These are phyloP conservation scores for Xylaria bambusicola DNA, from an alignment of 495 filamentous ascomycete genomes.

Conservation along the genomic window DNA sequence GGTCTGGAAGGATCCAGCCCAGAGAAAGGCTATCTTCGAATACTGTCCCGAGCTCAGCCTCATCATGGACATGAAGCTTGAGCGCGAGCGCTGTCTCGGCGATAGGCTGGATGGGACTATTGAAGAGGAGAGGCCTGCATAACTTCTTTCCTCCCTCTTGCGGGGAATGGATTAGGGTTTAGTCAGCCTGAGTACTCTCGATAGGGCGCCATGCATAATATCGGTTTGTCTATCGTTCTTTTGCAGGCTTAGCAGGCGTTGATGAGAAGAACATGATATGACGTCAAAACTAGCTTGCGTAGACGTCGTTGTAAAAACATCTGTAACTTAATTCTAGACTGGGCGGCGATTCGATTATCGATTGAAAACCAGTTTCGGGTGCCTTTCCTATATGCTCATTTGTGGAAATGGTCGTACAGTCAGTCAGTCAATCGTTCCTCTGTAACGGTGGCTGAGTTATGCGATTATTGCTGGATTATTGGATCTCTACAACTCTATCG, in stretches of 20 bases:
- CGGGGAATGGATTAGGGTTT: no score
- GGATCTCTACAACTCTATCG: background rate
- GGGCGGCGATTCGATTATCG: background rate
- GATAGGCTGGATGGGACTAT: conserved; percentile 29
- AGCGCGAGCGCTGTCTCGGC: conserved; percentile 44
- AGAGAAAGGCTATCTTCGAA: conserved; percentile 44
- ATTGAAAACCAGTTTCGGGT: no score
- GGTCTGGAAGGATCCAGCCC: conserved; percentile 43
- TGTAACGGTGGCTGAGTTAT: background rate
- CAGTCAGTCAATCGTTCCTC: background rate
- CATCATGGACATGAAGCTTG: conserved; percentile 38
- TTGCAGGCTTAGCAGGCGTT: background rate
- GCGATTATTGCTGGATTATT: background rate
- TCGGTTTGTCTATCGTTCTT: conserved; percentile 23
- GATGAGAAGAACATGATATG: background rate
- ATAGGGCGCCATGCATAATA: conserved; percentile 21
- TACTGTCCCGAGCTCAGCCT: conserved; percentile 53
- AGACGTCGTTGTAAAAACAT: no score
- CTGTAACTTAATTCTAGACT: background rate
- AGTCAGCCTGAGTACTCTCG: no score
- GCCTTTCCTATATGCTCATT: no score
- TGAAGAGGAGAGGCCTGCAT: background rate
- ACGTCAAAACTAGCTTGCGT: no score
- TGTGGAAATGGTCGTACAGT: background rate
- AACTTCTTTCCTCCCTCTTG: no score